Percentiles rank a stretch among this genome's conserved stretches.
Conservation (phyloP, 208 protist genomes). For the Angomonas desouzai region DNA sequence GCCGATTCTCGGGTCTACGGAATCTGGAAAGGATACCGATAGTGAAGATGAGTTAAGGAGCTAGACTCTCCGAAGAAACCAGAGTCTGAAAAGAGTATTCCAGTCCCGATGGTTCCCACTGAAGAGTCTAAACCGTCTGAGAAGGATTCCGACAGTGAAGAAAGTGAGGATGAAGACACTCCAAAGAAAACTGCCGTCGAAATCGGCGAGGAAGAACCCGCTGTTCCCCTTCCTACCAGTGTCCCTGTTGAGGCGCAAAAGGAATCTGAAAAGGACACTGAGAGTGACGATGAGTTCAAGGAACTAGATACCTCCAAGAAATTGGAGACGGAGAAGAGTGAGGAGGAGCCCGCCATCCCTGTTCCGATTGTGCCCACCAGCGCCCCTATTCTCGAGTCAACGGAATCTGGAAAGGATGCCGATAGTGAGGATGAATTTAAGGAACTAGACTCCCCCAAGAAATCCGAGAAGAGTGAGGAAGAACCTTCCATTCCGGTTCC, state of each 20-base stretch:
- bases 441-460: neutral
- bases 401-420: neutral
- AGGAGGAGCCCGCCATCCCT: too few relatives aligned
- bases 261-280: too few relatives aligned
- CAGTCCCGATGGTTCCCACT: neutral
- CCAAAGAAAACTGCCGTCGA: neutral
- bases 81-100: neutral
- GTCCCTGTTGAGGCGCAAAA: too few relatives aligned
- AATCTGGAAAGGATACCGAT: too few relatives aligned
- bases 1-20: too few relatives aligned
- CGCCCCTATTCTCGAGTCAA: too few relatives aligned
- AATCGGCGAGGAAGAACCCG: too few relatives aligned
- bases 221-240: neutral
- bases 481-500: neutral
- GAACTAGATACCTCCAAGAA: neutral
- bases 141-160: neutral
- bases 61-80: neutral
- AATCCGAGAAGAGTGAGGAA: neutral
- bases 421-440: neutral
- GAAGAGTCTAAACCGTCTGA: neutral
- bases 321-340: too few relatives aligned
- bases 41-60: too few relatives aligned
- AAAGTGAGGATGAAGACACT: neutral
- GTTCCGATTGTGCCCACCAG: too few relatives aligned
- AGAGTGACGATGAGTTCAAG: neutral